Evolutionary conservation across 2,329 filamentous ascomycete genomes (phyloP).

Genomic region (Dothideomycetes sp.): DNA sequence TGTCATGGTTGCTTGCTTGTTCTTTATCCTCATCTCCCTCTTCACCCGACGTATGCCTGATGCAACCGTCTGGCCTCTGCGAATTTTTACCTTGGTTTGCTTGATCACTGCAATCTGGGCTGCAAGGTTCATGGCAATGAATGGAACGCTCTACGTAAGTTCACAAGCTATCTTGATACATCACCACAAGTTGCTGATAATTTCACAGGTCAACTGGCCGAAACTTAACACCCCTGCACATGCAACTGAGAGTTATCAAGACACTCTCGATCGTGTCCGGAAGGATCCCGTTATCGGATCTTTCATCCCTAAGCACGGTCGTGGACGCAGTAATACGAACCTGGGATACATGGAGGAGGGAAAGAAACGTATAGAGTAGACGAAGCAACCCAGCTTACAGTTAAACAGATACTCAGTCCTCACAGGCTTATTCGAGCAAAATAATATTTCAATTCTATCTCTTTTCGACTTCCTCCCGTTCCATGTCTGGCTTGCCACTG

Average conservation of each 20-base stretch:
- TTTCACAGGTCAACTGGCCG: conserved; percentile 82
- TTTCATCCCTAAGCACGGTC: conserved; percentile 61
- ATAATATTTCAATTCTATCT: too few relatives aligned
- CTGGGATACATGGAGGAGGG: conserved; percentile 87
- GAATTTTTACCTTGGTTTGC: conserved; percentile 75
- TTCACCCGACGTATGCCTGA: conserved; percentile 63
- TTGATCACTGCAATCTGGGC: conserved; percentile 58
- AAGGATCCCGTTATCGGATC: conserved; percentile 73
- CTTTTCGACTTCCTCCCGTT: too few relatives aligned
- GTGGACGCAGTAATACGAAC: conserved; percentile 71
- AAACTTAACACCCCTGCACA: conserved; percentile 84
- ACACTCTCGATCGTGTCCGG: conserved; percentile 70
- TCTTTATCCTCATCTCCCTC: conserved; percentile 66
- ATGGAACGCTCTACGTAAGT: conserved; percentile 92
- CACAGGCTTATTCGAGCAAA: too few relatives aligned
- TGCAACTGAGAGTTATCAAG: conserved; percentile 78
- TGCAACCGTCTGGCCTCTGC: conserved; percentile 66
- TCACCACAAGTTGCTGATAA: conserved; percentile 12
- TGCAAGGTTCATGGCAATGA: conserved; percentile 63
- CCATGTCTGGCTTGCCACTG: too few relatives aligned
- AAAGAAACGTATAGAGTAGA: conserved; percentile 89
- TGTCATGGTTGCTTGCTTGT: conserved; percentile 71
- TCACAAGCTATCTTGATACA: conserved; percentile 7
- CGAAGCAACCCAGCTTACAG: too few relatives aligned
- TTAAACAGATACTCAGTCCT: too few relatives aligned